Percentiles rank a stretch among this genome's conserved stretches.
These are phyloP conservation scores for Poa pratensis DNA, from an alignment of 176 grass and related monocot genomes.

Conservation along the genomic window DNA sequence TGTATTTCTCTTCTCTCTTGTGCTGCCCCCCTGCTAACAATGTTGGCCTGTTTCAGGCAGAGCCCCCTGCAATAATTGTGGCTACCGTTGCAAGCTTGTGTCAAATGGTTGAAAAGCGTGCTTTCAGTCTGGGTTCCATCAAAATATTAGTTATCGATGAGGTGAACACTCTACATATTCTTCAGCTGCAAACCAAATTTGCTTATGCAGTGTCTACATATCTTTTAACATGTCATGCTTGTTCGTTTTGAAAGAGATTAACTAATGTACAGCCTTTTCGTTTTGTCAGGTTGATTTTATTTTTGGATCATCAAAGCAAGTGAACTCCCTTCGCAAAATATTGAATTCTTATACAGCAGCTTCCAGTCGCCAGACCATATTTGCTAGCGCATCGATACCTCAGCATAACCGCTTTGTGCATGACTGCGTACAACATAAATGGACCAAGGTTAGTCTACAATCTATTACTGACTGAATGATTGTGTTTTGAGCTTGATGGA, in stretches of 20 bases:
- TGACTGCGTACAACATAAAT: constrained; percentile 87
- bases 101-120: constrained; percentile 77
- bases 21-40: neutral
- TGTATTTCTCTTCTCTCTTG: constrained; percentile 7
- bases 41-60: constrained; percentile 56
- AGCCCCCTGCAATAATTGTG: constrained; percentile 81
- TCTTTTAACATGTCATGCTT: neutral
- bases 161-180: constrained; percentile 31
- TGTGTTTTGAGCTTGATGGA: constrained; percentile 17
- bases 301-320: constrained; percentile 87
- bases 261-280: constrained; percentile 14
- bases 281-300: constrained; percentile 88
- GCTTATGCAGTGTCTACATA: neutral
- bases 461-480: constrained; percentile 20
- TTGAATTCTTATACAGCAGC: constrained; percentile 76
- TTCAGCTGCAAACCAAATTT: constrained; percentile 2
- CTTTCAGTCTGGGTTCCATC: constrained; percentile 73
- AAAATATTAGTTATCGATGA: constrained; percentile 89
- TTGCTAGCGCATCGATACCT: constrained; percentile 94
- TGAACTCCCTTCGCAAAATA: constrained; percentile 77
- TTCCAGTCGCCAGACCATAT: constrained; percentile 69
- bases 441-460: constrained; percentile 74
- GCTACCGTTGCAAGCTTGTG: constrained; percentile 86
- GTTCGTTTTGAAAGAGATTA: neutral
- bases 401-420: constrained; percentile 94